phyloP scores from a whole-genome alignment of 768 basidiomycete species.

The Naganishia antarctica region DNA sequence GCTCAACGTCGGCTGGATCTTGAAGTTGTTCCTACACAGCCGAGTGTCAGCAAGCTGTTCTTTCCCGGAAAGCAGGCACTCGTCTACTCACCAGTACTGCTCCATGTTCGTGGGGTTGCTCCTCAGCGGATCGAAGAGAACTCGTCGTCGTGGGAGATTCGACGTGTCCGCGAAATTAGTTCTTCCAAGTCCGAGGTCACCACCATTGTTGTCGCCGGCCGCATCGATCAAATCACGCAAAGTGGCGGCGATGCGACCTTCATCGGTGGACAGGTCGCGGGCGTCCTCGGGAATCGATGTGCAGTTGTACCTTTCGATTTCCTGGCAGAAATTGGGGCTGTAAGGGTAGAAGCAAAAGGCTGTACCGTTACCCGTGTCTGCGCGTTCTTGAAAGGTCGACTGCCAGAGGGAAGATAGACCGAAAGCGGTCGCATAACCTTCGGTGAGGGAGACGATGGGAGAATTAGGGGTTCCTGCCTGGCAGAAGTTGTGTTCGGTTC shows the following conservation, averaged over 20 bases:
- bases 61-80: neutral
- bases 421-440: constrained; percentile 21
- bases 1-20: constrained; percentile 7
- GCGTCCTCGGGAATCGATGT: neutral
- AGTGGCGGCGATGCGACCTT: constrained; percentile 13
- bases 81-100: constrained; percentile 9
- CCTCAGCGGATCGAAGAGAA: constrained; percentile 18
- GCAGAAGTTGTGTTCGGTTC: neutral
- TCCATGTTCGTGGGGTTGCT: constrained; percentile 21
- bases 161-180: neutral
- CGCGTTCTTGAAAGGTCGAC: neutral
- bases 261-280: constrained; percentile 4
- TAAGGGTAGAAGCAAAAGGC: neutral
- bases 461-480: constrained; percentile 1
- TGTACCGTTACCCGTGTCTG: neutral
- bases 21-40: constrained; percentile 6
- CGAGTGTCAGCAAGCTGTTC: neutral
- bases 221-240: constrained; percentile 16
- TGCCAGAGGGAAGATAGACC: constrained; percentile 18
- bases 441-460: neutral
- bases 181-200: neutral
- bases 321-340: neutral
- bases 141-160: neutral
- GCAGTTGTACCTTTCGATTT: constrained; percentile 19
- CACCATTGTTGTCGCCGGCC: constrained; percentile 8